Conservation (phyloP, 345 rosid species). For the Eutrema heterophyllum region DNA sequence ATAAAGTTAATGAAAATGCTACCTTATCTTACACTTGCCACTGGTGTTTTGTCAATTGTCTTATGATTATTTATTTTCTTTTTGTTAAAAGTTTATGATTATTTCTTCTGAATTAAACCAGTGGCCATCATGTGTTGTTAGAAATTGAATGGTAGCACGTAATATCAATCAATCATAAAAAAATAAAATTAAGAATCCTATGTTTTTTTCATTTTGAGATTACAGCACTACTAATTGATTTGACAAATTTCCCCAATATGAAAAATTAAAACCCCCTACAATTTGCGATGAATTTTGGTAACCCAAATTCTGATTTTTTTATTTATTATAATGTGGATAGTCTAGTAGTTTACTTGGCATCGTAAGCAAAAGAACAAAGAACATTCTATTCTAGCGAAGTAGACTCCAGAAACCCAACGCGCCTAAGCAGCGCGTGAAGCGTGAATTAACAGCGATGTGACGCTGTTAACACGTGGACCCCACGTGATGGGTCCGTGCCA, state of each 20-base stretch:
- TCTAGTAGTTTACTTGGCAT: background rate
- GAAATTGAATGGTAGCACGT: constrained; percentile 17
- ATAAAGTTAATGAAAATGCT: constrained; percentile 13
- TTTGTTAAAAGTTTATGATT: background rate
- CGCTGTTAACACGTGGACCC: constrained; percentile 19
- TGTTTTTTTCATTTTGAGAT: background rate
- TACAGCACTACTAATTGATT: background rate
- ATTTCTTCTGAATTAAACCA: background rate
- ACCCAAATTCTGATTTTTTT: background rate
- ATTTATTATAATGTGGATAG: background rate
- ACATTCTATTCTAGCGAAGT: constrained; percentile 29
- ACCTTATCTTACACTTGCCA: constrained; percentile 18
- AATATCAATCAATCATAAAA: constrained; percentile 11
- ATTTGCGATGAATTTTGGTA: background rate
- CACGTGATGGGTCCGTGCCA: constrained; percentile 34
- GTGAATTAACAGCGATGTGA: constrained; percentile 2
- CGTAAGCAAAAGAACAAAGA: constrained; percentile 15
- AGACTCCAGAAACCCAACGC: constrained; percentile 8
- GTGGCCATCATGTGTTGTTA: constrained; percentile 16
- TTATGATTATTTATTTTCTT: constrained; percentile 8
- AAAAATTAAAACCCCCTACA: too few species aligned
- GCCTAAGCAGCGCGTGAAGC: background rate
- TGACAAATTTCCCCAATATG: background rate
- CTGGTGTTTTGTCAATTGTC: constrained; percentile 19
- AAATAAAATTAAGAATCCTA: background rate